Evolutionary conservation across 2,329 filamentous ascomycete genomes (phyloP), one percentile per base, ranked within the genome.

Genomic region (Nemania bipapillata): DNA sequence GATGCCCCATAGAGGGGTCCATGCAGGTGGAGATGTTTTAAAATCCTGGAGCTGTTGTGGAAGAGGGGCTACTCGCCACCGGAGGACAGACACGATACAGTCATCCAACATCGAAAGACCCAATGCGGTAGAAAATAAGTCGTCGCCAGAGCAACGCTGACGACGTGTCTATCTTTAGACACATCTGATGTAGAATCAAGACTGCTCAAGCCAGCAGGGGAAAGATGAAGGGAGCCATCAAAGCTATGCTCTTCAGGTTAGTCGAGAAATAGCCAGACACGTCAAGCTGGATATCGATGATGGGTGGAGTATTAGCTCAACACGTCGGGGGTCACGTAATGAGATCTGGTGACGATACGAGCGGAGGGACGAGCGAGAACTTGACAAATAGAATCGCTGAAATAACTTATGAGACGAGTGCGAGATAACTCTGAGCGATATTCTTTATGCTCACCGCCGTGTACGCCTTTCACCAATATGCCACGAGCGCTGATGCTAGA

Each of bases 1-100:
- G 69, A 69, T 71, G 63, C 69, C 69, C 70, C 69, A 67, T 68
- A 65, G 70, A 71, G 60, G 70, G 69, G 63, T 69, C 66, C 47
- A 65, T 67, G 65, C 57, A 66, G 47, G 70, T 68, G 67, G 67
- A 40, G 57, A 32, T 66, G 52, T 53, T 52, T 58, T 30, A 40
- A 47, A 59, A 61, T 42, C 53, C 57, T 50, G 53, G 40, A 53
- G 45, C 59, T 37, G 60, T 67, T 35, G 42, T 57, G 58, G 24
- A 65, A 56, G 63, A 72, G 67, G 68, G 70, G 69, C 55, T 26
- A 37, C 35, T 53, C 50, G 54, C 68, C 65, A 70, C 56, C 68
- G 32, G 35, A 62, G 11, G 20, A 37, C 55, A 37, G 61, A 71
- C 67, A 70, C 61, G 69, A 70, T 57, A 67, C 63, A 67, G 66